phyloP scores from a whole-genome alignment of 2,329 filamentous ascomycete genomes.

The Apiospora aurea region DNA sequence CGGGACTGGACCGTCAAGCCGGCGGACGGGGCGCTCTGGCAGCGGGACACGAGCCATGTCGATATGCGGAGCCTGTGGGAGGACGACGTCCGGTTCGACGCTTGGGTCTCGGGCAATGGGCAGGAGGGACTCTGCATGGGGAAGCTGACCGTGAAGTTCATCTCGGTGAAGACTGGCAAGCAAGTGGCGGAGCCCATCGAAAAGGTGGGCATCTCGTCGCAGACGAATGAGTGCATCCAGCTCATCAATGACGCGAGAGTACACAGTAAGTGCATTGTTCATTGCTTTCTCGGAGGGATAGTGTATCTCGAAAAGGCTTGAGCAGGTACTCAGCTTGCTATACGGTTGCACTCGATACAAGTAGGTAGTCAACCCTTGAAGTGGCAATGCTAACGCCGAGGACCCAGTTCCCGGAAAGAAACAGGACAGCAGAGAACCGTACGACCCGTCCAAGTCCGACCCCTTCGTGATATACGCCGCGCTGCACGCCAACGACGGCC shows the following conservation, averaged over 20 bases:
- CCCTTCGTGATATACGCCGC: slow-evolving; percentile 57
- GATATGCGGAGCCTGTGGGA: slow-evolving; percentile 46
- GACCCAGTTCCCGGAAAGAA: slow-evolving; percentile 13
- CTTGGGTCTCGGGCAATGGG: slow-evolving; percentile 51
- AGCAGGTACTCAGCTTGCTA: too few relatives aligned
- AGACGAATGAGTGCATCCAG: slow-evolving; percentile 49
- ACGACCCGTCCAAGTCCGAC: slow-evolving; percentile 47
- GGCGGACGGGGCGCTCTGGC: slow-evolving; percentile 46
- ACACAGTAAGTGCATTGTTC: too few relatives aligned
- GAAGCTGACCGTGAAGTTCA: slow-evolving; percentile 45
- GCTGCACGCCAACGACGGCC: slow-evolving; percentile 45
- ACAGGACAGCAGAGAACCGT: slow-evolving; percentile 35
- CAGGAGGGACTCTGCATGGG: slow-evolving; percentile 14
- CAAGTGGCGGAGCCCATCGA: slow-evolving; percentile 41
- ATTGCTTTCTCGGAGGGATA: too few relatives aligned
- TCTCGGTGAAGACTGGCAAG: slow-evolving; percentile 50
- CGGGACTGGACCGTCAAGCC: slow-evolving; percentile 54
- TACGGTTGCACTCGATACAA: too few relatives aligned
- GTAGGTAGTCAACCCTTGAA: too few relatives aligned
- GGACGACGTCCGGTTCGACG: slow-evolving; percentile 47
- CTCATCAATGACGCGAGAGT: slow-evolving; percentile 43
- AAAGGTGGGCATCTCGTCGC: slow-evolving; percentile 33
- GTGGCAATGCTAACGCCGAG: too few relatives aligned
- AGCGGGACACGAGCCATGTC: slow-evolving; percentile 45
- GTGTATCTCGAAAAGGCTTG: too few relatives aligned